Percentiles rank a stretch among this genome's conserved stretches.
These are phyloP conservation scores for Glutinoglossum americanum DNA, from an alignment of 495 filamentous ascomycete genomes.

Conservation along the genomic window DNA sequence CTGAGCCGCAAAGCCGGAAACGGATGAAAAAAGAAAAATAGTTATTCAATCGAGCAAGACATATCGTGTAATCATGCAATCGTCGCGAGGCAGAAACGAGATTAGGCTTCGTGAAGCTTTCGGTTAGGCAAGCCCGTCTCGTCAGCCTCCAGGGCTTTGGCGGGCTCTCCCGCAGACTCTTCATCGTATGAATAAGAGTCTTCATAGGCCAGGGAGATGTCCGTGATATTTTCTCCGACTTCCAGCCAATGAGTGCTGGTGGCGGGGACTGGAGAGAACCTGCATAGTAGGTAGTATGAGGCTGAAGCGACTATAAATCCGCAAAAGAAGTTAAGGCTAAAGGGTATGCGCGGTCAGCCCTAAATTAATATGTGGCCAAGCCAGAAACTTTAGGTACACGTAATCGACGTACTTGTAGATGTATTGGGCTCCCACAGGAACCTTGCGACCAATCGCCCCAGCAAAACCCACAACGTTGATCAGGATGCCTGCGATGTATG, in stretches of 20 bases:
- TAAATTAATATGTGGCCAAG: not conserved
- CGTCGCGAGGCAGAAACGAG: not conserved
- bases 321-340: slow-evolving; percentile 61
- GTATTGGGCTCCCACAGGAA: slow-evolving; percentile 58
- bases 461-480: slow-evolving; percentile 89
- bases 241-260: slow-evolving; percentile 63
- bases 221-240: slow-evolving; percentile 43
- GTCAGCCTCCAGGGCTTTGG: not conserved
- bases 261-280: slow-evolving; percentile 49
- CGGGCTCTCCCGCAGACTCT: slow-evolving; percentile 4
- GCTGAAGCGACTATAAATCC: slow-evolving; percentile 50
- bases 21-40: not conserved
- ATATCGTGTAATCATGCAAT: not conserved
- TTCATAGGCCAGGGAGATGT: slow-evolving; percentile 27
- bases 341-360: not conserved
- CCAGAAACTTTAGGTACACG: not conserved
- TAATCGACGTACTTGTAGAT: slow-evolving; percentile 34
- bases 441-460: slow-evolving; percentile 52
- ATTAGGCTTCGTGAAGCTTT: not conserved
- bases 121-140: not conserved
- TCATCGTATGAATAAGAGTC: slow-evolving; percentile 10
- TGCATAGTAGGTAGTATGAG: slow-evolving; percentile 50
- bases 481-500: slow-evolving; percentile 69
- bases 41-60: not conserved
- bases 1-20: no score